Conservation (phyloP, 495 filamentous ascomycete genomes). For the Trichoderma virens region DNA sequence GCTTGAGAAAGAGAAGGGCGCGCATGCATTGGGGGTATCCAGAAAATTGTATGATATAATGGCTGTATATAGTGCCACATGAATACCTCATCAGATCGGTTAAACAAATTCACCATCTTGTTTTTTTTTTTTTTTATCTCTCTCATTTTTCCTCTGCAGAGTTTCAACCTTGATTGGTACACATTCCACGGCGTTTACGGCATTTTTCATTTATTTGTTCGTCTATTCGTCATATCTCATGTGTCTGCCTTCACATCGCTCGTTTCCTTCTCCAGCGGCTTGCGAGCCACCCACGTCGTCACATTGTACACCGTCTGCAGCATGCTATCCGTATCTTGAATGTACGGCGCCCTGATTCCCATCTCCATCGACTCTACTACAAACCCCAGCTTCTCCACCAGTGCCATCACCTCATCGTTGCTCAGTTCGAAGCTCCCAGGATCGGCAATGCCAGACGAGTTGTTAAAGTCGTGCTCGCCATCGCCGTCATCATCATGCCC, state of each 20-base stretch:
- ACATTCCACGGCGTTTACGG: not conserved
- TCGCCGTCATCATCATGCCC: conserved; percentile 35
- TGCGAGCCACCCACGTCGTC: conserved; percentile 78
- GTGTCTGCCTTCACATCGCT: not conserved
- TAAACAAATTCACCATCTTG: not conserved
- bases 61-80: too few relatives aligned
- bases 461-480: conserved; percentile 34
- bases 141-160: too few relatives aligned
- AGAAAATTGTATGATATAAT: not conserved
- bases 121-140: not conserved
- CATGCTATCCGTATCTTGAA: conserved; percentile 78
- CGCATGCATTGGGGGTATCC: not conserved
- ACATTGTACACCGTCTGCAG: conserved; percentile 70
- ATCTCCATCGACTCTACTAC: conserved; percentile 51
- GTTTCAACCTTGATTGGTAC: not conserved
- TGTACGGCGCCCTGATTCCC: conserved; percentile 63
- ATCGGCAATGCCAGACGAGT: conserved; percentile 56
- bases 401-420: conserved; percentile 72
- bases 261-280: conserved; percentile 26
- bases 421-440: conserved; percentile 81
- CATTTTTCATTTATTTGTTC: not conserved
- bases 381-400: conserved; percentile 75
- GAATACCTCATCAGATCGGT: not conserved
- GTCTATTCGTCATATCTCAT: not conserved
- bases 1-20: not conserved